Conservation (phyloP, 108 stramenopile genomes). For the Pseudonitzschia pungens region DNA sequence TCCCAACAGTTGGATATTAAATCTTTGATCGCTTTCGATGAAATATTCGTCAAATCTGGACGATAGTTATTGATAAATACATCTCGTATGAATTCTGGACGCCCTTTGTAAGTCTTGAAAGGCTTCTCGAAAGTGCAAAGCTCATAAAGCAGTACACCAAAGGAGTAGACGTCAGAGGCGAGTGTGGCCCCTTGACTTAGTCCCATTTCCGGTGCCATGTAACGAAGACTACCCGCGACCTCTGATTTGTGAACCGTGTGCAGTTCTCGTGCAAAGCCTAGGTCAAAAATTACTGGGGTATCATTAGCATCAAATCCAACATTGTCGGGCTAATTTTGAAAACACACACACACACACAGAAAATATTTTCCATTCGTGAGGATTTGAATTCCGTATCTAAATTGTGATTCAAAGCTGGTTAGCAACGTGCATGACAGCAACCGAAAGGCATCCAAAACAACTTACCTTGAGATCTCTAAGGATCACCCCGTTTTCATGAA, state of each 20-base stretch:
- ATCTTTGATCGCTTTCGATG: slow-evolving; percentile 33
- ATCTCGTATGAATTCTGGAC: slow-evolving; percentile 38
- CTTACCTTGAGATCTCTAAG: slow-evolving; percentile 57
- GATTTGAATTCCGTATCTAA: not conserved
- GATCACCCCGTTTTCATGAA: slow-evolving; percentile 45
- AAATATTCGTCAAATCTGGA: slow-evolving; percentile 32
- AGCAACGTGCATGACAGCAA: not conserved
- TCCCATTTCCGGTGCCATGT: slow-evolving; percentile 69
- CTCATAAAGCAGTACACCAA: slow-evolving; percentile 57
- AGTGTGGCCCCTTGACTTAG: slow-evolving; percentile 37
- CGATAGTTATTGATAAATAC: slow-evolving; percentile 43
- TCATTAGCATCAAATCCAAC: slow-evolving; percentile 49
- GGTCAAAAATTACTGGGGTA: slow-evolving; percentile 55
- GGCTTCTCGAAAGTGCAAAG: slow-evolving; percentile 46
- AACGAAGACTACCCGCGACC: slow-evolving; percentile 53
- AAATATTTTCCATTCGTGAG: not conserved
- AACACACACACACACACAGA: not conserved
- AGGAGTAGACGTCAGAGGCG: slow-evolving; percentile 57
- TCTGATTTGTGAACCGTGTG: slow-evolving; percentile 34
- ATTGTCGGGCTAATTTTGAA: slow-evolving; percentile 62
- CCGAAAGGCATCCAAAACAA: not conserved
- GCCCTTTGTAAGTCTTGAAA: slow-evolving; percentile 37
- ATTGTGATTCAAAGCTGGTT: not conserved
- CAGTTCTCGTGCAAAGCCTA: slow-evolving; percentile 55
- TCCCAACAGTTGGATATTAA: slow-evolving; percentile 54